These are phyloP conservation scores for Tricholoma saponaceum DNA, from an alignment of 768 basidiomycete genomes.

Conservation along the genomic window DNA sequence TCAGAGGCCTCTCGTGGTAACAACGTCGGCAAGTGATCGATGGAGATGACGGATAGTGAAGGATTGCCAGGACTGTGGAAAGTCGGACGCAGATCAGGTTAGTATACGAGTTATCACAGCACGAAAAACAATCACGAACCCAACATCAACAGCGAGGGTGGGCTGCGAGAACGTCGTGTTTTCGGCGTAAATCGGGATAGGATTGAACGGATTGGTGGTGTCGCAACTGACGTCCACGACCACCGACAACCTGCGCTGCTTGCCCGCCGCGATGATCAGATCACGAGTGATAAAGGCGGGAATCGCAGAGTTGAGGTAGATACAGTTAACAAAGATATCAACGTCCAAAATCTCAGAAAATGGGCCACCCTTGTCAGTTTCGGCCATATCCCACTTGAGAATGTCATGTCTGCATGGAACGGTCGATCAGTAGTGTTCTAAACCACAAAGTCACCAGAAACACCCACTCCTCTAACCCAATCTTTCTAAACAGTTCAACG, in stretches of 20 bases:
- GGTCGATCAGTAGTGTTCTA: neutral
- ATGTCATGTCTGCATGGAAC: conserved; percentile 70
- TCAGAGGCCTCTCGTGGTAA: conserved; percentile 96
- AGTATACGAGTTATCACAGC: neutral
- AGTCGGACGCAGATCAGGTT: neutral
- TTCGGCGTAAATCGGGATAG: conserved; percentile 89
- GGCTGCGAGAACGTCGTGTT: conserved; percentile 94
- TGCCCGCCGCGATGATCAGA: conserved; percentile 69
- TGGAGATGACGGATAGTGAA: conserved; percentile 82
- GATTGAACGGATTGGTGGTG: conserved; percentile 98
- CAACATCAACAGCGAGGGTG: conserved; percentile 81
- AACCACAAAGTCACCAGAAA: neutral
- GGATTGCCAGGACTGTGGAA: conserved; percentile 53
- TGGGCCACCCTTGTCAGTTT: conserved; percentile 96
- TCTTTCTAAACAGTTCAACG: conserved; percentile 92
- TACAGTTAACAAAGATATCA: conserved; percentile 99
- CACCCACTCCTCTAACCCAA: conserved; percentile 89
- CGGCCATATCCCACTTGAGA: conserved; percentile 95
- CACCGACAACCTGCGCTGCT: conserved; percentile 62
- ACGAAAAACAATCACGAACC: conserved; percentile 47
- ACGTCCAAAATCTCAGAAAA: conserved; percentile 94
- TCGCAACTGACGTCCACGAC: conserved; percentile 99
- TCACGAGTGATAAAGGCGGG: conserved; percentile 78
- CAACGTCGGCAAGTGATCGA: conserved; percentile 94
- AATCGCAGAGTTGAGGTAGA: conserved; percentile 86